Evolutionary conservation across 306 rosid genomes (phyloP).

Genomic region (Cercis canadensis): DNA sequence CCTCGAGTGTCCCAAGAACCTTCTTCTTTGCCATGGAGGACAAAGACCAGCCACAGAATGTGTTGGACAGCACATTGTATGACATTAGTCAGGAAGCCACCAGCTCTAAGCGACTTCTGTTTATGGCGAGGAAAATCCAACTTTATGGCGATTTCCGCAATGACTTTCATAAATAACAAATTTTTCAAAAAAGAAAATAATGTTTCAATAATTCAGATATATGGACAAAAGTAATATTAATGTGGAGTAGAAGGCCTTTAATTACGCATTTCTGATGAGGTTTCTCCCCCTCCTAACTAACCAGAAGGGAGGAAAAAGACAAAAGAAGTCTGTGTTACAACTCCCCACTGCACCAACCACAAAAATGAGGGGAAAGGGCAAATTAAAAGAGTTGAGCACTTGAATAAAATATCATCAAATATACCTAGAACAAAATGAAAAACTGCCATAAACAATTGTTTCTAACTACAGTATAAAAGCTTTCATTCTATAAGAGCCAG

Average conservation of each 20-base stretch:
- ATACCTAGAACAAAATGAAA: not conserved
- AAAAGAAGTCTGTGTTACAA: not conserved
- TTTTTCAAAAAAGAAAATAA: not conserved
- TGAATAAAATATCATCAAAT: not conserved
- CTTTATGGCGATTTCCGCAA: not conserved
- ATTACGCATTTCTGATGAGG: not conserved
- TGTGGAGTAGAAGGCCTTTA: not conserved
- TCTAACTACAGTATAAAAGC: constrained; percentile 22
- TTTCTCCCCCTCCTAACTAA: constrained; percentile 5
- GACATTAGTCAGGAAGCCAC: not conserved
- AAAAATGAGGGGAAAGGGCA: not conserved
- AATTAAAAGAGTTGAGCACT: not conserved
- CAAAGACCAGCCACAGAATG: constrained; percentile 52
- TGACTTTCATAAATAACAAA: not conserved
- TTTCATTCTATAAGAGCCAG: constrained; percentile 55
- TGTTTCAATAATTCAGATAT: not conserved
- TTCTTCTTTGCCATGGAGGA: constrained; percentile 40
- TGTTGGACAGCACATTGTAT: constrained; percentile 13
- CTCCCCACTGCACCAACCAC: not conserved
- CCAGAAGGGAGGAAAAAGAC: not conserved
- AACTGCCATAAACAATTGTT: not conserved
- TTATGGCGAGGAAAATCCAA: not conserved
- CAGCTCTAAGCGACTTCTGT: not conserved
- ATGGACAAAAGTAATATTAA: not conserved
- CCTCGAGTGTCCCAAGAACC: constrained; percentile 45